Conservation (phyloP, 768 basidiomycete genomes). For the Harrya chromipes region DNA sequence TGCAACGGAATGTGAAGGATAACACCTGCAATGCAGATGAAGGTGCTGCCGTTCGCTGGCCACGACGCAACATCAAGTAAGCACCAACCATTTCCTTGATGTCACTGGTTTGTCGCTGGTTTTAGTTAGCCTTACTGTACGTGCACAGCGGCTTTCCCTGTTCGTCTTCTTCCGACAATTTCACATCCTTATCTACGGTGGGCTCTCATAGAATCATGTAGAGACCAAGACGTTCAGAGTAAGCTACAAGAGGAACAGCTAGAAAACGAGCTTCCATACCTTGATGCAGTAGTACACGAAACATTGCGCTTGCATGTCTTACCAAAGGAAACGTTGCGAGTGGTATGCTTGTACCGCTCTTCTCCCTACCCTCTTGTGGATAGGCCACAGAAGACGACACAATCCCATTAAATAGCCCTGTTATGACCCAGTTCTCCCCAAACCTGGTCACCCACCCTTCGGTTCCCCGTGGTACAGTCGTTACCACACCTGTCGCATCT, state of each 20-base stretch:
- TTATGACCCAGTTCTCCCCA: slow-evolving; percentile 39
- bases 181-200: slow-evolving; percentile 28
- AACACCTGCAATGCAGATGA: slow-evolving; percentile 25
- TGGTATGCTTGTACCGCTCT: slow-evolving; percentile 3
- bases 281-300: slow-evolving; percentile 51
- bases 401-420: slow-evolving; percentile 50
- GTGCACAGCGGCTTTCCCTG: background rate
- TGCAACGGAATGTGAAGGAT: background rate
- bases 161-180: background rate
- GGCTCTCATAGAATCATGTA: slow-evolving; percentile 54
- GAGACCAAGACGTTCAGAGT: slow-evolving; percentile 41
- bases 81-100: background rate
- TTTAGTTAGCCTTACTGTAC: slow-evolving; percentile 26
- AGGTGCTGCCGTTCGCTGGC: slow-evolving; percentile 38
- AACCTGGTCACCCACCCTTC: slow-evolving; percentile 34
- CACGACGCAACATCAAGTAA: slow-evolving; percentile 42
- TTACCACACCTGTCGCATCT: slow-evolving; percentile 43
- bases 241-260: slow-evolving; percentile 51
- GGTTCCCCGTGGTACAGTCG: slow-evolving; percentile 45
- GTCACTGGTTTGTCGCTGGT: background rate
- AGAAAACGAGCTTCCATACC: slow-evolving; percentile 46
- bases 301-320: slow-evolving; percentile 43
- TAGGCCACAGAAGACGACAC: slow-evolving; percentile 53
- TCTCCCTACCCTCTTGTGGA: slow-evolving; percentile 5
- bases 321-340: slow-evolving; percentile 20